Evolutionary conservation across 176 grass and related monocot species (phyloP).

Genomic region (Carex littledalei): DNA sequence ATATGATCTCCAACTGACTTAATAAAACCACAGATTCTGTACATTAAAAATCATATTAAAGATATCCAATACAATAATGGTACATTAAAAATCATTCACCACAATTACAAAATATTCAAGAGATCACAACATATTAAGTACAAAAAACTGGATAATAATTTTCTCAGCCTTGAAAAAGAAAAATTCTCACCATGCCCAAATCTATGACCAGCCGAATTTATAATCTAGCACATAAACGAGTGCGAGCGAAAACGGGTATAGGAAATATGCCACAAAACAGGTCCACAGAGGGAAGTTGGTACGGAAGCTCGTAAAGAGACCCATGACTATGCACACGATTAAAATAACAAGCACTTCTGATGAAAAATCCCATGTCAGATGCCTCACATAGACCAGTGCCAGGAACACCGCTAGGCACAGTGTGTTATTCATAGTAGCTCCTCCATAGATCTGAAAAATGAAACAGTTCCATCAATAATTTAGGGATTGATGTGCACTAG

Average conservation of each 20-base stretch:
- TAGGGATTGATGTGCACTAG: background rate
- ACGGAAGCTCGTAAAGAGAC: slow-evolving; percentile 71
- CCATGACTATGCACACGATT: slow-evolving; percentile 72
- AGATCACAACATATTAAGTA: background rate
- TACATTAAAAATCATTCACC: slow-evolving; percentile 4
- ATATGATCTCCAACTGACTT: background rate
- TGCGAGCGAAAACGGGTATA: slow-evolving; percentile 51
- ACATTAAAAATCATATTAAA: background rate
- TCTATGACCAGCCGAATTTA: slow-evolving; percentile 68
- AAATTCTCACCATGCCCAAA: background rate
- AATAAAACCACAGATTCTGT: background rate
- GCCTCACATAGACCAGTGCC: slow-evolving; percentile 51
- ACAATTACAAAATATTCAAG: slow-evolving; percentile 6
- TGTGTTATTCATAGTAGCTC: slow-evolving; percentile 87
- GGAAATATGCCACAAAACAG: slow-evolving; percentile 41
- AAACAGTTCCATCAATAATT: slow-evolving; percentile 5
- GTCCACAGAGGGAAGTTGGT: slow-evolving; percentile 70
- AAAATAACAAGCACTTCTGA: slow-evolving; percentile 66
- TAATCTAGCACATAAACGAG: slow-evolving; percentile 72
- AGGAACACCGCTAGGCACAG: slow-evolving; percentile 72
- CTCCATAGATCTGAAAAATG: slow-evolving; percentile 53
- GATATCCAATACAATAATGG: background rate
- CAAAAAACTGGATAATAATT: background rate
- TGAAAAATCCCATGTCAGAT: slow-evolving; percentile 76
- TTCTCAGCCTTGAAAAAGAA: too few relatives aligned